Conservation (phyloP, 768 basidiomycete species). For the Psilocybe azurescens region DNA sequence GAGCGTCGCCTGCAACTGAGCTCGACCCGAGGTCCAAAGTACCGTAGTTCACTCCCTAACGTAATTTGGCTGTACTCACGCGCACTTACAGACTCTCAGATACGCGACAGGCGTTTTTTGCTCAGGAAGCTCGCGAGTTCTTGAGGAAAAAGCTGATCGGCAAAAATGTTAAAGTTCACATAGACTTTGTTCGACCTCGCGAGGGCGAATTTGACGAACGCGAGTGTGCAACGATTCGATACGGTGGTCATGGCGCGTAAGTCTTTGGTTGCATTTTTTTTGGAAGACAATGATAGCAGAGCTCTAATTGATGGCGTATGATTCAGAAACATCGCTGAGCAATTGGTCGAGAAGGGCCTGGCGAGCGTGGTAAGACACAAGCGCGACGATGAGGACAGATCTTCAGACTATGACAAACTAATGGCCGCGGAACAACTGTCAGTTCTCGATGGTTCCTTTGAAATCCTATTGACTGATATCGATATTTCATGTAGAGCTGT, state of each 20-base stretch:
- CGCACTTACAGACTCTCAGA: slow-evolving; percentile 68
- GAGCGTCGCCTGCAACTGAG: slow-evolving; percentile 88
- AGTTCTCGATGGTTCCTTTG: slow-evolving; percentile 33
- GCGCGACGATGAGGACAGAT: slow-evolving; percentile 94
- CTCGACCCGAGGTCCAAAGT: slow-evolving; percentile 88
- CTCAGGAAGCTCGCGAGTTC: slow-evolving; percentile 93
- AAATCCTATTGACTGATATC: neutral
- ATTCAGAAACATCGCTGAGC: slow-evolving; percentile 86
- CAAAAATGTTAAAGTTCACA: slow-evolving; percentile 78
- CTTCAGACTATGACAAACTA: slow-evolving; percentile 94
- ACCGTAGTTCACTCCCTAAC: slow-evolving; percentile 7
- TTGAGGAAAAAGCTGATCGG: slow-evolving; percentile 92
- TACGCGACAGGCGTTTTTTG: slow-evolving; percentile 84
- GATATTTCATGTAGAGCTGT: slow-evolving; percentile 58
- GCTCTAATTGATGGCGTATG: neutral
- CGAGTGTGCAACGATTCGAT: slow-evolving; percentile 89
- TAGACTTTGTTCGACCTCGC: slow-evolving; percentile 90
- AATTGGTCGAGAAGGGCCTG: slow-evolving; percentile 91
- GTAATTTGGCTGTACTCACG: neutral
- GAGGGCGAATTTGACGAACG: slow-evolving; percentile 96
- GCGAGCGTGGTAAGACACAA: slow-evolving; percentile 91
- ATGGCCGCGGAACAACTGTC: slow-evolving; percentile 94
- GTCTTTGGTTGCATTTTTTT: slow-evolving; percentile 30
- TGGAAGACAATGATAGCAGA: neutral
- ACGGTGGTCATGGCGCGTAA: slow-evolving; percentile 81